Evolutionary conservation across 306 rosid genomes (phyloP).

Genomic region (Cucurbita pepo): DNA sequence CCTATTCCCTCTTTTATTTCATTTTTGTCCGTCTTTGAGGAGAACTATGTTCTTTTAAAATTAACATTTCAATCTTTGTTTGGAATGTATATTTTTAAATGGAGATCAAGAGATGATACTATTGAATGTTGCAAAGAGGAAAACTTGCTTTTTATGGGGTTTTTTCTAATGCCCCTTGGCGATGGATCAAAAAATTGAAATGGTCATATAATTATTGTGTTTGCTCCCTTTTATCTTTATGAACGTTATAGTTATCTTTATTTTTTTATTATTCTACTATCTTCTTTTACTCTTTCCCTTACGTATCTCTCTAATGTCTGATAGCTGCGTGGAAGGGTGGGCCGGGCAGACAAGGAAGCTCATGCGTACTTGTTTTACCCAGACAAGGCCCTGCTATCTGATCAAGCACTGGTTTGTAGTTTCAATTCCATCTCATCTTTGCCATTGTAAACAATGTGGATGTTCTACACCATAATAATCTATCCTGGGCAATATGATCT

Average conservation of each 20-base stretch:
- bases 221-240: background rate
- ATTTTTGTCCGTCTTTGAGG: background rate
- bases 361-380: slow-evolving; percentile 81
- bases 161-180: background rate
- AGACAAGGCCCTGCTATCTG: slow-evolving; percentile 58
- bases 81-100: background rate
- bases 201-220: background rate
- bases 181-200: background rate
- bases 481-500: background rate
- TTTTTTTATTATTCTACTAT: background rate
- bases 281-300: background rate
- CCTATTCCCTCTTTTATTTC: slow-evolving; percentile 11
- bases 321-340: slow-evolving; percentile 96
- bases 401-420: slow-evolving; percentile 58
- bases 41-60: background rate
- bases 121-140: background rate
- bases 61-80: background rate
- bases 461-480: background rate
- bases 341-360: slow-evolving; percentile 95
- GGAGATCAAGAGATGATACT: background rate
- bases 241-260: background rate
- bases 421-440: slow-evolving; percentile 9
- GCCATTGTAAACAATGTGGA: slow-evolving; percentile 12
- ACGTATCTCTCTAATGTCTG: slow-evolving; percentile 10
- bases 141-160: background rate